phyloP scores from a whole-genome alignment of 2,329 filamentous ascomycete genomes.

The Pyrenochaeta sp. region DNA sequence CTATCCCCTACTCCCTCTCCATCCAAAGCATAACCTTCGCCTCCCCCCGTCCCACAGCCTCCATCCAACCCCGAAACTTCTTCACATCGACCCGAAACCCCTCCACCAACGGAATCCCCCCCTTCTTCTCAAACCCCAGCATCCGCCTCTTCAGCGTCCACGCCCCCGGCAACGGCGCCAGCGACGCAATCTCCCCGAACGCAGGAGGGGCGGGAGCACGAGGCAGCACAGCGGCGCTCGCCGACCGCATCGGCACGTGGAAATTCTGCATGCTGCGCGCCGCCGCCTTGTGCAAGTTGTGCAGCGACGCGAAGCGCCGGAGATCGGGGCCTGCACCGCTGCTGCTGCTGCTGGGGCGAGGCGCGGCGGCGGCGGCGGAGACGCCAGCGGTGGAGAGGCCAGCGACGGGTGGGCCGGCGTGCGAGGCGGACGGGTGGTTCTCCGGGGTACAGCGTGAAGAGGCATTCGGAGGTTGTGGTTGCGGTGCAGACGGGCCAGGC shows the following conservation, averaged over 20 bases:
- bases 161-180: slow-evolving; percentile 5
- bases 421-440: not conserved
- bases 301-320: too few species aligned
- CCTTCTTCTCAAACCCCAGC: slow-evolving; percentile 25
- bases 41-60: slow-evolving; percentile 28
- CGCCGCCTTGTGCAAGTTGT: too few species aligned
- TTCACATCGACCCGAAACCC: slow-evolving; percentile 24
- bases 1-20: slow-evolving; percentile 6
- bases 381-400: too few species aligned
- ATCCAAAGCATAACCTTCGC: slow-evolving; percentile 45
- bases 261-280: too few species aligned
- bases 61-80: slow-evolving; percentile 23
- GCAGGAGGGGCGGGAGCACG: slow-evolving; percentile 5
- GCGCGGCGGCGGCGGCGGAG: not conserved
- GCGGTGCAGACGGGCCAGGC: slow-evolving; percentile 18
- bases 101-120: slow-evolving; percentile 29
- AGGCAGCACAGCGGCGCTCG: too few species aligned
- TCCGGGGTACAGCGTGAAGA: slow-evolving; percentile 17
- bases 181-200: slow-evolving; percentile 9
- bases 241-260: too few species aligned
- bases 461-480: slow-evolving; percentile 13
- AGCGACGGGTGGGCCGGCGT: not conserved
- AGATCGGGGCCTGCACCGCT: too few species aligned
- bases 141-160: slow-evolving; percentile 21
- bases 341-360: too few species aligned